Base-by-base conservation (phyloP, 257 asterid genomes). In the Capsicum rhomboideum region DNA sequence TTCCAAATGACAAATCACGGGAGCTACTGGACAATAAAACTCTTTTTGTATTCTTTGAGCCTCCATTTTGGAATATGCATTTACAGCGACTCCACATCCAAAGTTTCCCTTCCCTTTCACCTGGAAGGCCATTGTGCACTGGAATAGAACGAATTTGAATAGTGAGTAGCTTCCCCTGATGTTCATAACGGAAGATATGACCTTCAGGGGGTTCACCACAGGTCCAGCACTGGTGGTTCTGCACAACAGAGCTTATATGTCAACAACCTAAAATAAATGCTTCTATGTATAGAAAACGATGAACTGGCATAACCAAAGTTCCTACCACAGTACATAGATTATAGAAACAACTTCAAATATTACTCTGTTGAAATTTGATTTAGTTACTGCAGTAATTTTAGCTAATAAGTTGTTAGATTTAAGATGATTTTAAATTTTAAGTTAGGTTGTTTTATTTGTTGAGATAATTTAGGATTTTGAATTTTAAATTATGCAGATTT, bases 1-100 rank as follows among this genome's bases (percentile, higher is more conserved):
- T 96, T 77, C 98, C 99, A 68, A 96, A 94, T 9, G 99, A 96
- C 52, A 96, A 88, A 50, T 96, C 95, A 72, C 96, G 91, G 9
- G 99, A 97, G 20, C 90, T 92, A 75, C 86, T 85, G 68, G 99
- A 96, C 80, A 96, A 78, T 87, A 96, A 74, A 80, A 96, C 96
- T 90, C 97, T 89, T 86, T 92, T 96, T 13, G 99, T 93, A 56
- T 91, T 86, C 86, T 89, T 90, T 49, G 92, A 89, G 88, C 84
- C 85, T 78, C 90, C 93, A 58, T 87, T 88, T 46, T 53, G 85
- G 83, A 85, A 81, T 87, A 89, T 93, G 88, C 97, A 93, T 85
- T 89, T 89, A 72, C 97, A 95, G 10, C 97, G 93, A 85, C 98
- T 96, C 99, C 99, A 96, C 98, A 96, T 96, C 99, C 99, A 96